Evolutionary conservation across 2,329 filamentous ascomycete species (phyloP), one percentile per base, ranked within the genome.

Genomic region (Mollisia scopiformis): DNA sequence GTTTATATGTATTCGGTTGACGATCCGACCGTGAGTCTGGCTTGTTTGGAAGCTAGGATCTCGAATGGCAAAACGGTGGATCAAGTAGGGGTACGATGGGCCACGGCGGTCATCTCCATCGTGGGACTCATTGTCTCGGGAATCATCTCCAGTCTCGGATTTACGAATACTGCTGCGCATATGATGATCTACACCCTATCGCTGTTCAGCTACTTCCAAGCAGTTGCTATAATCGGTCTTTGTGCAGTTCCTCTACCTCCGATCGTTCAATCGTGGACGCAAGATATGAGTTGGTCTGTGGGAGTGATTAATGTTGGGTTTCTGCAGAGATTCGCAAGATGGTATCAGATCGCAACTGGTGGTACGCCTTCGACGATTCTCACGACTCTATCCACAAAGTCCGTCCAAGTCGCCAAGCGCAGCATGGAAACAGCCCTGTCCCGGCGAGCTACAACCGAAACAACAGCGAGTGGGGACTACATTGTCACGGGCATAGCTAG

Each of bases 261-360:
- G 0, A 91, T 97, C 62, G 94, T 96, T 56, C 84, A 91, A 70
- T 85, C 93, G 0, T 98, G 94, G 94, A 97, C 93, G 2, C 93
- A 97, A 78, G 94, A 97, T 77, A 97, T 98, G 79, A 91, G 96
- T 74, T 98, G 94, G 94, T 95, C 90, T 72, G 94, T 97, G 91
- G 94, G 94, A 70, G 93, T 98, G 70, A 96, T 98, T 71, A 85
- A 86, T 57, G 83, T 97, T 41, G 82, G 81, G 16, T 97, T 96
- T 75, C 84, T 97, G 78, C 92, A 98, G 79, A 82, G 82, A 51
- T 90, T 97, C 71, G 91, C 92, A 63, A 96, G 92, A 27, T 98
- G 94, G 94, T 98, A 97, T 74, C 93, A 97, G 78, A 90, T 93
- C 63, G 86, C 94, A 3, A 98, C 94, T 2, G 94, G 94, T 57